Conservation (phyloP, 306 rosid species). For the Vigna reflexopilosa region DNA sequence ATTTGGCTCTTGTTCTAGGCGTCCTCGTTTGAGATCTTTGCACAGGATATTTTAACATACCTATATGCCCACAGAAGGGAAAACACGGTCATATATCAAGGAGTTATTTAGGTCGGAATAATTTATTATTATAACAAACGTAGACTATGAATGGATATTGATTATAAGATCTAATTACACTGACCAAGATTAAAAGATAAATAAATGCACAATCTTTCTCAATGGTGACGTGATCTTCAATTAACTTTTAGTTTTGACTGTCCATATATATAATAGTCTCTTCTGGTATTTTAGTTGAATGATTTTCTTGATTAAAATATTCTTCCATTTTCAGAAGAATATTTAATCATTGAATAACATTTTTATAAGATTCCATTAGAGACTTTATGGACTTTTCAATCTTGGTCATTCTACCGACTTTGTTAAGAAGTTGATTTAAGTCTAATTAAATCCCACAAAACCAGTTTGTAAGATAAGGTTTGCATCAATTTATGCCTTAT, state of each 20-base stretch:
- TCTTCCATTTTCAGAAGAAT: constrained; percentile 1
- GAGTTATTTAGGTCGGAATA: background rate
- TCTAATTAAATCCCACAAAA: no score
- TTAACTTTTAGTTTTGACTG: background rate
- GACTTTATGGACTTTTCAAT: constrained; percentile 19
- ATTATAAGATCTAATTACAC: background rate
- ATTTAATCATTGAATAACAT: background rate
- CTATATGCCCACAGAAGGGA: no score
- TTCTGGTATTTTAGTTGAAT: background rate
- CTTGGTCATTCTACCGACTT: background rate
- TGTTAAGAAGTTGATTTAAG: no score
- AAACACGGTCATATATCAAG: background rate
- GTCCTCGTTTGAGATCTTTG: background rate
- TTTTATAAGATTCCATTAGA: background rate
- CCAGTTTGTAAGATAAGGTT: no score
- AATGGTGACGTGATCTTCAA: background rate
- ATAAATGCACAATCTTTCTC: background rate
- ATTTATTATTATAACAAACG: no score
- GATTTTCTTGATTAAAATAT: constrained; percentile 11
- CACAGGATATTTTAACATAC: background rate
- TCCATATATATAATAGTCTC: background rate
- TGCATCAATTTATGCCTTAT: no score
- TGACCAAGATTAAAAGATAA: background rate
- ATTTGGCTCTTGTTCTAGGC: background rate
- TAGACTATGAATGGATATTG: background rate